phyloP scores from a whole-genome alignment of 108 stramenopile species.

The Hondaea fermentalgiana region DNA sequence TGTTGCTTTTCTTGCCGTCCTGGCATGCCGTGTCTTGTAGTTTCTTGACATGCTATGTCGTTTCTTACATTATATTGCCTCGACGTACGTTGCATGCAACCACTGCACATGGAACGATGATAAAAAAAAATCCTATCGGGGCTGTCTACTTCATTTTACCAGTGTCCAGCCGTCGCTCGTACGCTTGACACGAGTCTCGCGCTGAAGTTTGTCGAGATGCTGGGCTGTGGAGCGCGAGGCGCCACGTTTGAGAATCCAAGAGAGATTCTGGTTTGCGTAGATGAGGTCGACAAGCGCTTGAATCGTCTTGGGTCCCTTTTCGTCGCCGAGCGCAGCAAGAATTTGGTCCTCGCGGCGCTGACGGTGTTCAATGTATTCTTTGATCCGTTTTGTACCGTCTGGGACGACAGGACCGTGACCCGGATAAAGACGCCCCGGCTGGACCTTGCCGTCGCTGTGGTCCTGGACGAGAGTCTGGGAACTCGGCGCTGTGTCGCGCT shows the following conservation, averaged over 20 bases:
- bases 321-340: neutral
- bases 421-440: neutral
- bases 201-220: constrained; percentile 9
- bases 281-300: neutral
- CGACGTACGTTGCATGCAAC: too few relatives aligned
- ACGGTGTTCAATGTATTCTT: neutral
- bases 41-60: too few relatives aligned
- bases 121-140: too few relatives aligned
- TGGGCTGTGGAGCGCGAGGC: neutral
- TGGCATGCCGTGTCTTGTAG: too few relatives aligned
- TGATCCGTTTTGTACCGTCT: neutral
- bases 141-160: too few relatives aligned
- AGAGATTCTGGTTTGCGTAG: neutral
- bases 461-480: too few relatives aligned
- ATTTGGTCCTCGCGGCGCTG: constrained; percentile 7
- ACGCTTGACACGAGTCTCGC: neutral
- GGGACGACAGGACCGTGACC: neutral
- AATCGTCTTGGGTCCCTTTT: neutral
- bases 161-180: too few relatives aligned
- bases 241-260: neutral
- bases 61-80: too few relatives aligned
- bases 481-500: too few relatives aligned
- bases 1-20: too few relatives aligned
- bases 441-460: too few relatives aligned
- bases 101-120: too few relatives aligned